Base-by-base conservation (phyloP, 192 early-diverging fungal genomes). In the Coemansia biformis region DNA sequence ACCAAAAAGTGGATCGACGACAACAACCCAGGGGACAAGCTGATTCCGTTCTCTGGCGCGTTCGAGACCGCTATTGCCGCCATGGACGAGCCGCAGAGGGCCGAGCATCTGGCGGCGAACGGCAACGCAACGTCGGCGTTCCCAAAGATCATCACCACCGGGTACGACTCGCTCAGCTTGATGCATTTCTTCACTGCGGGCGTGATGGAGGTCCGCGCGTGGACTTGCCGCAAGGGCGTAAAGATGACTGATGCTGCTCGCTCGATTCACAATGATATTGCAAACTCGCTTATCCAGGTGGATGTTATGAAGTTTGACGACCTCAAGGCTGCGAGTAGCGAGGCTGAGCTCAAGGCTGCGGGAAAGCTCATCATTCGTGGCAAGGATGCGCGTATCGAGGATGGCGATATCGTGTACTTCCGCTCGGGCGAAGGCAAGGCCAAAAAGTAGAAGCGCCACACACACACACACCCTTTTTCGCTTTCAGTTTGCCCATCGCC, bases 141-240 rank as follows among this genome's bases (percentile, higher is more conserved):
- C 41, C 87, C 87, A 75, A 90, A 89, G 75, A 93, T 98, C 54
- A 88, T 96, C 49, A 78, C 88, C 7, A 78, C 84, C n/a, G 95
- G 95, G 44, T 98, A 98, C 69, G 51, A 79, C 24, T 82, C 88
- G 37, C 78, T 98, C 48, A 76, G 86, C 44, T 73, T 98, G 22
- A 81, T 86, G 63, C 93, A 98, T 79, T 98, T 85, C 77, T 95
- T 96, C 78, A 96, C 93, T 26, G 90, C 82, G 38, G 93, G 94
- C 30, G 83, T 80, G 22, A 81, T 84, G 61, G 93, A 99, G 77
- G 91, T 95, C 17, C 79, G 90, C 39, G 89, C 89, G 24, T 97
- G 91, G 91, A 93, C 91, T 23, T 86, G 94, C 65, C 76, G 87
- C 31, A 81, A 84, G 59, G 78, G 79, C 26, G 79, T 83, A 36